These are phyloP conservation scores for Ascoidea tarda DNA, from an alignment of 805 yeast genomes.

Conservation along the genomic window DNA sequence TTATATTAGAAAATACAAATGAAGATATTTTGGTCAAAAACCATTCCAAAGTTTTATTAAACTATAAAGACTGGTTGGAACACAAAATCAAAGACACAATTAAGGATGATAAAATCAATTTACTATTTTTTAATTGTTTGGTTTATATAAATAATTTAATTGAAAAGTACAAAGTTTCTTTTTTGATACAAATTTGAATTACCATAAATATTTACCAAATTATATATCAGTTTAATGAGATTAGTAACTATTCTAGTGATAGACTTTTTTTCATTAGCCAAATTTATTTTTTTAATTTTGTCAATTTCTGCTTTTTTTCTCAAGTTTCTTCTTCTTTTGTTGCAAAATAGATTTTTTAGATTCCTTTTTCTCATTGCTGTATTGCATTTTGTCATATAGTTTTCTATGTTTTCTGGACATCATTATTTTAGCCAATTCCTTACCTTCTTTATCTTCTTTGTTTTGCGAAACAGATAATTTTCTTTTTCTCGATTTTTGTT, in stretches of 20 bases:
- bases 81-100: neutral
- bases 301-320: slow-evolving; percentile 41
- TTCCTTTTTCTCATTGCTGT: slow-evolving; percentile 75
- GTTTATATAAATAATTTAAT: too few relatives aligned
- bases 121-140: neutral
- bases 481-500: slow-evolving; percentile 21
- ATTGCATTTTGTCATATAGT: slow-evolving; percentile 88
- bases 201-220: slow-evolving; percentile 13
- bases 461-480: slow-evolving; percentile 27
- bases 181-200: too few relatives aligned
- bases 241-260: too few relatives aligned
- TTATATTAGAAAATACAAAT: neutral
- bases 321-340: slow-evolving; percentile 56
- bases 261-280: too few relatives aligned
- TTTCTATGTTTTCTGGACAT: slow-evolving; percentile 95
- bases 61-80: neutral
- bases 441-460: slow-evolving; percentile 58
- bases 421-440: slow-evolving; percentile 90
- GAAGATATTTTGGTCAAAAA: neutral
- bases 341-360: slow-evolving; percentile 54
- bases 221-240: neutral
- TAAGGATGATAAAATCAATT: neutral
- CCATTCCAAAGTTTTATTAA: neutral
- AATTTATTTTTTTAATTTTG: slow-evolving; percentile 1
- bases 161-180: neutral